A percentile compares a stretch with the other conserved stretches of the same genome.
These are phyloP conservation scores for Cubamyces lactineus DNA, from an alignment of 768 basidiomycete genomes.

Conservation along the genomic window DNA sequence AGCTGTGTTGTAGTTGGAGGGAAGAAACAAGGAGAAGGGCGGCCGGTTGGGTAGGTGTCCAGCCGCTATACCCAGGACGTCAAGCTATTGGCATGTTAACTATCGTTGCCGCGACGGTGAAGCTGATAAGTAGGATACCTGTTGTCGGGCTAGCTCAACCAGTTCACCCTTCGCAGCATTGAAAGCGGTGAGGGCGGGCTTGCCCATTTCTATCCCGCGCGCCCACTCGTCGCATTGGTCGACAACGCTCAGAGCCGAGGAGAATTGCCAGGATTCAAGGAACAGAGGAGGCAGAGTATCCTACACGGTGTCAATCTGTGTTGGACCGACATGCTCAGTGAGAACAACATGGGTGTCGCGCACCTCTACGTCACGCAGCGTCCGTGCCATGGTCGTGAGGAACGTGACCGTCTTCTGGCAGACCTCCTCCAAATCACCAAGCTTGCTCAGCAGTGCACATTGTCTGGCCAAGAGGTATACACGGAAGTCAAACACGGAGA, in stretches of 20 bases:
- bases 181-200: constrained; percentile 51
- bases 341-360: constrained; percentile 14
- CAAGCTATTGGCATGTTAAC: constrained; percentile 56
- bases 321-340: too few relatives aligned
- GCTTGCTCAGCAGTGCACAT: constrained; percentile 70
- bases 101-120: background rate
- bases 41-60: constrained; percentile 72
- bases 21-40: constrained; percentile 69
- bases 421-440: constrained; percentile 71
- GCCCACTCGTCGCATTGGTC: constrained; percentile 81
- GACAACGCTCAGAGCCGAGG: constrained; percentile 81
- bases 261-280: constrained; percentile 93
- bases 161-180: constrained; percentile 88
- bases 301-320: too few relatives aligned
- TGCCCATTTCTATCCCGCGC: constrained; percentile 49
- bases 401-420: constrained; percentile 74
- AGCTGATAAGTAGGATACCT: constrained; percentile 50
- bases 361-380: constrained; percentile 78
- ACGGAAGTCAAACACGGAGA: constrained; percentile 93
- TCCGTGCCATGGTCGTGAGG: constrained; percentile 73
- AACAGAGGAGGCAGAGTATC: constrained; percentile 66
- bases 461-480: constrained; percentile 89
- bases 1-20: constrained; percentile 24
- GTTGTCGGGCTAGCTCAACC: constrained; percentile 82
- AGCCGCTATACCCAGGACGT: constrained; percentile 75